Evolutionary conservation across 2,329 filamentous ascomycete species (phyloP).

Genomic region (Colletotrichum sp.): DNA sequence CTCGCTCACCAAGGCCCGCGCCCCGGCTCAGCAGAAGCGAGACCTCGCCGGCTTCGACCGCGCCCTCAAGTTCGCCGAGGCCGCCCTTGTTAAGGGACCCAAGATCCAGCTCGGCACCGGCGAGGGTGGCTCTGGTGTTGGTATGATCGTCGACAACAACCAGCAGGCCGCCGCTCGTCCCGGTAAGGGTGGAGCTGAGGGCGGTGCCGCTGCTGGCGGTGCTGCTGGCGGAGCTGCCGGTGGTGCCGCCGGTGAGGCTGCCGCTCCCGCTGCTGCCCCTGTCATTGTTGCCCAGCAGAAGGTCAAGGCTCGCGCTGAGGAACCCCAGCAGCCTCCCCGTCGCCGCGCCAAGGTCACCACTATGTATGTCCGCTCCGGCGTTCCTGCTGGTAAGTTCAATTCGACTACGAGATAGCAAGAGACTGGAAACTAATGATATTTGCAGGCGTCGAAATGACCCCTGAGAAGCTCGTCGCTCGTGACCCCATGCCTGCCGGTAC

Average conservation of each 20-base stretch:
- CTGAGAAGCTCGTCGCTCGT: slow-evolving; percentile 19
- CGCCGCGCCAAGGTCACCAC: slow-evolving; percentile 49
- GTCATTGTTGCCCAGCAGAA: slow-evolving; percentile 13
- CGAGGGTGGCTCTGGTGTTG: slow-evolving; percentile 30
- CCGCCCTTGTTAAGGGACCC: slow-evolving; percentile 41
- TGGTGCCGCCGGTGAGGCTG: neutral
- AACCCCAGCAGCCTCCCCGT: slow-evolving; percentile 28
- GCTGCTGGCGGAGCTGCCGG: slow-evolving; percentile 25
- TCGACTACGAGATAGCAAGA: neutral
- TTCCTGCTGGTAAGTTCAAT: slow-evolving; percentile 44
- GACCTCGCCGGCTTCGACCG: slow-evolving; percentile 45
- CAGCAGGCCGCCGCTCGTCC: slow-evolving; percentile 29
- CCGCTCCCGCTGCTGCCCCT: neutral
- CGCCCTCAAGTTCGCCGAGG: slow-evolving; percentile 43
- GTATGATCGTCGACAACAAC: slow-evolving; percentile 43
- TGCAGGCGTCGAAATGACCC: slow-evolving; percentile 13
- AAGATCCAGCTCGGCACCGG: slow-evolving; percentile 43
- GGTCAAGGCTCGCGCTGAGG: slow-evolving; percentile 16
- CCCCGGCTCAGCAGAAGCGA: slow-evolving; percentile 33
- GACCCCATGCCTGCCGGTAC: neutral
- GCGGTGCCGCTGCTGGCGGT: neutral
- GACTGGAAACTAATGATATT: neutral
- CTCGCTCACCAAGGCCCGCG: slow-evolving; percentile 23
- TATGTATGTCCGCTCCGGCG: slow-evolving; percentile 50
- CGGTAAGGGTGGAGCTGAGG: slow-evolving; percentile 1